A percentile compares a stretch with the other conserved stretches of the same genome.
phyloP scores from a whole-genome alignment of 2,329 filamentous ascomycete species.

The Exophiala sp. region DNA sequence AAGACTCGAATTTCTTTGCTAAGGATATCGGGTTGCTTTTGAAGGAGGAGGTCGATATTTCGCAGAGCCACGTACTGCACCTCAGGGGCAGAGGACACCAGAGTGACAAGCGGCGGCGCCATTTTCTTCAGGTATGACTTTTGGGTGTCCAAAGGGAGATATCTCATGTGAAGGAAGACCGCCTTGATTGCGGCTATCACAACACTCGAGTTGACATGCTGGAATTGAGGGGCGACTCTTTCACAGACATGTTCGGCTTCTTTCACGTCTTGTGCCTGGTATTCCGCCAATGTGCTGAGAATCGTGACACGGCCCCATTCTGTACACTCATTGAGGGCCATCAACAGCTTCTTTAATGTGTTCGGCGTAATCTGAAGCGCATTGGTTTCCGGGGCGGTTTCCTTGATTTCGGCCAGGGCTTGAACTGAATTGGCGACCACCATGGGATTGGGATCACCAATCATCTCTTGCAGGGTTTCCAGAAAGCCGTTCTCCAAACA shows the following conservation, averaged over 20 bases:
- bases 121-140: constrained; percentile 95
- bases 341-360: constrained; percentile 87
- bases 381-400: constrained; percentile 82
- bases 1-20: constrained; percentile 97
- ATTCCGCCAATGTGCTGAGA: constrained; percentile 80
- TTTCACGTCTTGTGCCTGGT: constrained; percentile 79
- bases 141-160: constrained; percentile 69
- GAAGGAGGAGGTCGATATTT: constrained; percentile 91
- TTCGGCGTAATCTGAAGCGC: constrained; percentile 76
- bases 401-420: constrained; percentile 82
- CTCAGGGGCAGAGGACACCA: constrained; percentile 91
- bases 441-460: constrained; percentile 97
- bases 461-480: constrained; percentile 87
- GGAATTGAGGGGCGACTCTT: constrained; percentile 90
- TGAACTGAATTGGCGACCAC: constrained; percentile 97
- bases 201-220: constrained; percentile 96
- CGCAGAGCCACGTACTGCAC: constrained; percentile 95
- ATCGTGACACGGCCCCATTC: constrained; percentile 98
- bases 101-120: constrained; percentile 90
- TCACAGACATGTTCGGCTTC: constrained; percentile 98
- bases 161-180: constrained; percentile 93
- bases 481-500: constrained; percentile 96
- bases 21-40: constrained; percentile 92
- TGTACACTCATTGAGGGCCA: constrained; percentile 95
- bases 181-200: constrained; percentile 96